Percentiles rank a stretch among this genome's conserved stretches.
Conservation (phyloP, 345 rosid genomes). For the Salix arbutifolia region DNA sequence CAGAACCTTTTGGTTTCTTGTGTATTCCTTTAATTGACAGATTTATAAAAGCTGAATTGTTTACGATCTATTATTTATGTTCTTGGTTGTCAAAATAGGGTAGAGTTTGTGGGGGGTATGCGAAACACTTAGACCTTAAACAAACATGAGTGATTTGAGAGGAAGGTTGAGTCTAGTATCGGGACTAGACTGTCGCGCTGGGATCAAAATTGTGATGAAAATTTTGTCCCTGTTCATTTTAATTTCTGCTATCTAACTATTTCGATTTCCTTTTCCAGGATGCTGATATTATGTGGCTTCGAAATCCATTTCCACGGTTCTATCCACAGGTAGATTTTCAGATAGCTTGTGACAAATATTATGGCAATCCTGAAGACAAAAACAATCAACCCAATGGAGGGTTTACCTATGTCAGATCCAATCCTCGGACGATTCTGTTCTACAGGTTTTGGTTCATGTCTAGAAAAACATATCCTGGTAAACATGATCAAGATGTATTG, state of each 20-base stretch:
- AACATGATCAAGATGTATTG: conserved; percentile 78
- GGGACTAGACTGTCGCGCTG: too few species aligned
- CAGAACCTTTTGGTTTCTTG: background rate
- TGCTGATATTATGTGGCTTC: conserved; percentile 78
- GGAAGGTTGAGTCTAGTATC: too few species aligned
- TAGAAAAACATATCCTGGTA: conserved; percentile 38
- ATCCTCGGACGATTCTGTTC: conserved; percentile 43
- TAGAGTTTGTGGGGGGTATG: too few species aligned
- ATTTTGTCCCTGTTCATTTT: too few species aligned
- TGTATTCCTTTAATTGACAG: too few species aligned
- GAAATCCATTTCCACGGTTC: conserved; percentile 65
- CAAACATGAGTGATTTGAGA: too few species aligned
- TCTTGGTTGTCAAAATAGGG: too few species aligned
- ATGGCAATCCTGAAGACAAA: conserved; percentile 36
- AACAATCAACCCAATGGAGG: conserved; percentile 65
- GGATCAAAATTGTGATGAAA: too few species aligned
- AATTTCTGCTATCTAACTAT: background rate
- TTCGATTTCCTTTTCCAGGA: conserved; percentile 35
- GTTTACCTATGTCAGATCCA: conserved; percentile 58
- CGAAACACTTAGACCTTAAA: too few species aligned
- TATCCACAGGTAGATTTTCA: conserved; percentile 61
- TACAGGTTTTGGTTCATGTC: conserved; percentile 69
- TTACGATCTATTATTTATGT: too few species aligned
- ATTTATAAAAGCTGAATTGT: too few species aligned
- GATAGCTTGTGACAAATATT: conserved; percentile 66